phyloP scores from a whole-genome alignment of 139 green algal species.

The Microglena sp. region DNA sequence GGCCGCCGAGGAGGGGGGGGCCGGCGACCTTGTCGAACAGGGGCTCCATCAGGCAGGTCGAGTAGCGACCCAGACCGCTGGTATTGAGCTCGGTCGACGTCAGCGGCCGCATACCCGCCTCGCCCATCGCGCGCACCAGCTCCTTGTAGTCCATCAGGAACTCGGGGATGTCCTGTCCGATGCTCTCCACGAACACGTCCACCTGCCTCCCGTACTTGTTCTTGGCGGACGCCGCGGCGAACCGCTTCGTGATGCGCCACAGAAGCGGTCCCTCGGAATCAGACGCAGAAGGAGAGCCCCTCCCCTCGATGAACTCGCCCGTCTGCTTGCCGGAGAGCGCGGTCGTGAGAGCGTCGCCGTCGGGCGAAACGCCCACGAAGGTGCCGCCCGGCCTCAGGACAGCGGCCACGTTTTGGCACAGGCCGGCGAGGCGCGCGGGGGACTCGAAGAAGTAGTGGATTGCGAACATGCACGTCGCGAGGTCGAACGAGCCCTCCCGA shows the following conservation, averaged over 20 bases:
- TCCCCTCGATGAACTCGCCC: too few relatives aligned
- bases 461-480: conserved; percentile 6
- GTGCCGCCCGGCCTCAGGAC: background rate
- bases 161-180: background rate
- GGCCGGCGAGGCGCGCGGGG: background rate
- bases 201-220: background rate
- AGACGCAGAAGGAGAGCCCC: too few relatives aligned
- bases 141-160: background rate
- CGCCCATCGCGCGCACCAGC: background rate
- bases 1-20: too few relatives aligned
- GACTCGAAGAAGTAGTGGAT: conserved; percentile 3
- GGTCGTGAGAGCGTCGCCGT: background rate
- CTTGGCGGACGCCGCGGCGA: background rate
- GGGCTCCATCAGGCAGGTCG: too few relatives aligned
- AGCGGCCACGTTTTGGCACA: background rate
- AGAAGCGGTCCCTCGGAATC: too few relatives aligned
- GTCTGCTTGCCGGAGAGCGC: too few relatives aligned
- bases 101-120: background rate
- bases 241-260: background rate
- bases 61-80: too few relatives aligned
- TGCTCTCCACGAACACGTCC: conserved; percentile 1
- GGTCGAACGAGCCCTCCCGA: conserved; percentile 4
- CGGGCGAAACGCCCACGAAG: conserved; percentile 2
- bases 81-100: too few relatives aligned
- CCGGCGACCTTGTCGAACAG: too few relatives aligned